phyloP scores from a whole-genome alignment of 2,329 filamentous ascomycete genomes.

The Aspergillus brunneoviolaceus region DNA sequence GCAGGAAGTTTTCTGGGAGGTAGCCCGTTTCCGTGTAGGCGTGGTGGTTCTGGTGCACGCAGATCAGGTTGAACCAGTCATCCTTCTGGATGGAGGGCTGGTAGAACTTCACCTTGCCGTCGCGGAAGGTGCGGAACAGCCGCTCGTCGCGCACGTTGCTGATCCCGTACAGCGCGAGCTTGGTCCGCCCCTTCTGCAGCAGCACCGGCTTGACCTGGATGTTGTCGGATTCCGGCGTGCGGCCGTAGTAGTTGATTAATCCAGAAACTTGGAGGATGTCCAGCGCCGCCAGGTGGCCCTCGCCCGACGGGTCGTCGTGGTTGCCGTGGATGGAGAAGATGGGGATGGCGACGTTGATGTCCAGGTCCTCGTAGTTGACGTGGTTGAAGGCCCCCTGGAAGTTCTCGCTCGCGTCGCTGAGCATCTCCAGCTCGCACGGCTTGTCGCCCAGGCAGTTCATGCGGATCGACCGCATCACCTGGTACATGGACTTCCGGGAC shows the following conservation, averaged over 20 bases:
- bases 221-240: slow-evolving; percentile 87
- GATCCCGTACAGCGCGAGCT: slow-evolving; percentile 87
- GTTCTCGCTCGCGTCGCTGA: slow-evolving; percentile 88
- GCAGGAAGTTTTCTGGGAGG: slow-evolving; percentile 87
- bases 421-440: slow-evolving; percentile 89
- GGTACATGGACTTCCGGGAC: slow-evolving; percentile 90
- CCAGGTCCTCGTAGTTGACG: slow-evolving; percentile 95
- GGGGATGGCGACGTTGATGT: slow-evolving; percentile 95
- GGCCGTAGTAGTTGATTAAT: slow-evolving; percentile 92
- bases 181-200: slow-evolving; percentile 89
- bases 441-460: slow-evolving; percentile 95
- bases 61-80: slow-evolving; percentile 96
- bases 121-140: slow-evolving; percentile 87
- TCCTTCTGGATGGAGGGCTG: slow-evolving; percentile 73
- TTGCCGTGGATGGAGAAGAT: slow-evolving; percentile 99
- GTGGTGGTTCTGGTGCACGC: slow-evolving; percentile 94
- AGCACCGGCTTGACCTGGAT: slow-evolving; percentile 89
- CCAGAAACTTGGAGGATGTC: slow-evolving; percentile 90
- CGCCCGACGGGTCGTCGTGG: slow-evolving; percentile 96
- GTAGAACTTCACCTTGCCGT: slow-evolving; percentile 92
- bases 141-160: slow-evolving; percentile 96
- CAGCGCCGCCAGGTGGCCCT: slow-evolving; percentile 86
- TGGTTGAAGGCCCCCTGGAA: slow-evolving; percentile 88
- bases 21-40: slow-evolving; percentile 92
- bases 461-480: slow-evolving; percentile 91